phyloP scores from a whole-genome alignment of 768 basidiomycete genomes.

The Tylopilus subfusipes region DNA sequence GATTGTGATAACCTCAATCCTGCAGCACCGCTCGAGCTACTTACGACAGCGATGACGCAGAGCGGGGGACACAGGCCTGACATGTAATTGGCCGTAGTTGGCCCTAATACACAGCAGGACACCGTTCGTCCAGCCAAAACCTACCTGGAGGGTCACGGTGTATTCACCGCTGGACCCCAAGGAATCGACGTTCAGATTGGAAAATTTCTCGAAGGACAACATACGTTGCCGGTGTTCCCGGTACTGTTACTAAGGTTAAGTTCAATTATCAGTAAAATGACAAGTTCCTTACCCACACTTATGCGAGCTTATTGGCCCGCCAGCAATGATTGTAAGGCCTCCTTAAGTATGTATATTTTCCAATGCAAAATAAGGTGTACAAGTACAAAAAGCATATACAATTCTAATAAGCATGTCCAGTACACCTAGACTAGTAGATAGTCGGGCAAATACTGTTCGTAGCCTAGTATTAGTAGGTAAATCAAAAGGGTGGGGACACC shows the following conservation, averaged over 20 bases:
- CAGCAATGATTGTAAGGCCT: too few species aligned
- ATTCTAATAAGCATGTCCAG: too few species aligned
- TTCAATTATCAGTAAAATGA: too few species aligned
- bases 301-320: too few species aligned
- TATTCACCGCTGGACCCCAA: slow-evolving; percentile 85
- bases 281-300: too few species aligned
- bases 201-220: slow-evolving; percentile 91
- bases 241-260: slow-evolving; percentile 66
- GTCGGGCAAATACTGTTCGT: too few species aligned
- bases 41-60: slow-evolving; percentile 22
- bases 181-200: slow-evolving; percentile 69
- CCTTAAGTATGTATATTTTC: too few species aligned
- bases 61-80: slow-evolving; percentile 59
- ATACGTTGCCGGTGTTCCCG: slow-evolving; percentile 69
- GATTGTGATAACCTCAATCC: neutral
- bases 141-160: slow-evolving; percentile 79
- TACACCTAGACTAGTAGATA: too few species aligned
- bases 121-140: slow-evolving; percentile 90
- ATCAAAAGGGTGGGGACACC: too few species aligned
- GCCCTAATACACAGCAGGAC: slow-evolving; percentile 72
- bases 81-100: slow-evolving; percentile 58
- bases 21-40: slow-evolving; percentile 1
- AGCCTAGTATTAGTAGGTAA: too few species aligned
- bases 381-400: too few species aligned
- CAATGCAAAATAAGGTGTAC: too few species aligned